Conservation (phyloP, 495 filamentous ascomycete genomes). For the Trichoderma virens region DNA sequence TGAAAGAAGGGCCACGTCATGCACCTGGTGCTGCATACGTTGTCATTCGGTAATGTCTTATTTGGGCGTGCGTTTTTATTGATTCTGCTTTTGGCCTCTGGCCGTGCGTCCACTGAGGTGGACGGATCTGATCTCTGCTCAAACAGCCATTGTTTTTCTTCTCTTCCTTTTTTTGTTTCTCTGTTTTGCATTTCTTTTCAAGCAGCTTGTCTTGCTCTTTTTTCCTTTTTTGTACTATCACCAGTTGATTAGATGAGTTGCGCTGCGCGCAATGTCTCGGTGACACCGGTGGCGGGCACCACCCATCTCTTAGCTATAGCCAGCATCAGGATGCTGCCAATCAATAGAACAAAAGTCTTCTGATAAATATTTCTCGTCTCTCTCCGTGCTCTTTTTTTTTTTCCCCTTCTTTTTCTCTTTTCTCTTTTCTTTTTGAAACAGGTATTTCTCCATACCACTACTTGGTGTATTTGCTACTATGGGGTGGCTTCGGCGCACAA, state of each 20-base stretch:
- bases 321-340: not conserved
- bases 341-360: not conserved
- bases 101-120: not conserved
- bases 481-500: too few species aligned
- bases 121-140: not conserved
- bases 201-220: not conserved
- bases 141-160: not conserved
- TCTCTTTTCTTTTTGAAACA: too few species aligned
- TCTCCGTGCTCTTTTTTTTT: too few species aligned
- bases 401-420: too few species aligned
- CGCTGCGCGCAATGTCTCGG: slow-evolving; percentile 6
- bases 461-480: too few species aligned
- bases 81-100: not conserved
- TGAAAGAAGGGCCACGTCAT: not conserved
- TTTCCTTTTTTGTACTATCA: not conserved
- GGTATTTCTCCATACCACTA: too few species aligned
- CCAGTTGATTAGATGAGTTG: not conserved
- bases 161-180: not conserved
- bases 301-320: not conserved
- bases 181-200: not conserved
- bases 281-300: slow-evolving; percentile 4
- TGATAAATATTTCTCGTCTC: not conserved
- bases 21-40: slow-evolving; percentile 5
- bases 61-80: not conserved
- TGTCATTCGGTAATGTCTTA: slow-evolving; percentile 3